A percentile compares a stretch with the other conserved stretches of the same genome.
Evolutionary conservation across 1,284 basidiomycete genomes (phyloP).

Genomic region (Tilletia setariae): DNA sequence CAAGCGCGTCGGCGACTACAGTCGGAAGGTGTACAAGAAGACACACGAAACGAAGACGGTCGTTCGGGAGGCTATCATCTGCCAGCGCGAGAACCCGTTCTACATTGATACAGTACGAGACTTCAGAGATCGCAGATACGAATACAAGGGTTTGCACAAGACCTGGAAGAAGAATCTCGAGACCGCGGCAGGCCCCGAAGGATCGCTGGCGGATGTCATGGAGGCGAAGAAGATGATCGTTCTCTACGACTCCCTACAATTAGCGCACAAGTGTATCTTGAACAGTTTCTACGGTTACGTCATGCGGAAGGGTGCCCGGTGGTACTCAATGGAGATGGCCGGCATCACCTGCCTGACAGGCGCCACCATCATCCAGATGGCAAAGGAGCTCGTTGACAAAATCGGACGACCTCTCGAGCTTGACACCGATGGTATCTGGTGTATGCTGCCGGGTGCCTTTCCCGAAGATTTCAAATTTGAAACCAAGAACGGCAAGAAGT

Average conservation of each 20-base stretch:
- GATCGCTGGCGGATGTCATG: constrained; percentile 77
- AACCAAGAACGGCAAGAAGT: constrained; percentile 78
- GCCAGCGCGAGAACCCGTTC: constrained; percentile 97
- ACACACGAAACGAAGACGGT: constrained; percentile 98
- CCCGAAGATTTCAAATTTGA: constrained; percentile 98
- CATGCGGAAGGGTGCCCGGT: constrained; percentile 98
- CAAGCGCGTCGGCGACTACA: constrained; percentile 97
- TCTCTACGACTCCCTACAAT: constrained; percentile 97
- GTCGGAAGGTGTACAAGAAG: constrained; percentile 96
- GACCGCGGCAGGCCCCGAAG: constrained; percentile 63
- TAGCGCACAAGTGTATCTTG: constrained; percentile 99
- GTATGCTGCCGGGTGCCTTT: constrained; percentile 97
- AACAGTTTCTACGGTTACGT: constrained; percentile 99
- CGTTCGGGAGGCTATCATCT: constrained; percentile 89
- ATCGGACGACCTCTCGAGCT: constrained; percentile 95
- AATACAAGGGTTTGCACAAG: constrained; percentile 98
- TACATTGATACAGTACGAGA: constrained; percentile 97
- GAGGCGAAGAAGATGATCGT: constrained; percentile 99
- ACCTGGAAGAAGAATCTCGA: constrained; percentile 99
- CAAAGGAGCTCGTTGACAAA: constrained; percentile 88
- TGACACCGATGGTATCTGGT: constrained; percentile 99
- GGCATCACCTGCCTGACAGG: constrained; percentile 98
- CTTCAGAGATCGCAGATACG: constrained; percentile 96
- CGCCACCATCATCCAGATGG: constrained; percentile 99
- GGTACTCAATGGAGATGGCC: constrained; percentile 99